phyloP scores from a whole-genome alignment of 2,329 filamentous ascomycete species.

The Pyricularia sp. region DNA sequence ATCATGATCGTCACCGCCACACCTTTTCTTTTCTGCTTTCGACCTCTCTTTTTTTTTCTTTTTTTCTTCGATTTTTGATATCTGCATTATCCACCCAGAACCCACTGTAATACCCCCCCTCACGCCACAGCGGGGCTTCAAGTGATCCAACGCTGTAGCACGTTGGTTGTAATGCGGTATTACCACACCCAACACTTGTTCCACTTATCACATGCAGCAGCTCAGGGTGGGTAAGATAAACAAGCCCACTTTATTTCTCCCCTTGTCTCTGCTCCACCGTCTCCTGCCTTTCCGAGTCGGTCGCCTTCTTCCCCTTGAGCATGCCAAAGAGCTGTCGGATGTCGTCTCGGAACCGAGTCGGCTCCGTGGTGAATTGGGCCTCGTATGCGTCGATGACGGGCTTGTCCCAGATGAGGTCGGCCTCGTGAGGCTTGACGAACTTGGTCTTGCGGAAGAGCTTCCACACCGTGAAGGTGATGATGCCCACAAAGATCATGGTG shows the following conservation, averaged over 20 bases:
- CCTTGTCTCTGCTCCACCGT: background rate
- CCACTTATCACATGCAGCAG: too few species aligned
- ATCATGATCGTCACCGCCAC: too few species aligned
- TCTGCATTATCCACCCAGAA: too few species aligned
- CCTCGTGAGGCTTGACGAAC: slow-evolving; percentile 11
- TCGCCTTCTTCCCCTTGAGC: background rate
- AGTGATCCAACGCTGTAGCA: too few species aligned
- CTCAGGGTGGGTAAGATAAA: background rate
- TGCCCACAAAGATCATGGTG: slow-evolving; percentile 45
- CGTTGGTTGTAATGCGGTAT: too few species aligned
- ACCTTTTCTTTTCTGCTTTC: too few species aligned
- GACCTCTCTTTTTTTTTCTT: too few species aligned
- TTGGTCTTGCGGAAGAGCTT: slow-evolving; percentile 43
- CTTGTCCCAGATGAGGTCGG: slow-evolving; percentile 17
- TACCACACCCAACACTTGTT: too few species aligned
- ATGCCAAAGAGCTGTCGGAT: background rate
- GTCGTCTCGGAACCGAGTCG: slow-evolving; percentile 2
- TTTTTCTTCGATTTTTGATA: too few species aligned
- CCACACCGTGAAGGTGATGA: slow-evolving; percentile 48
- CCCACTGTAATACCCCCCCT: too few species aligned
- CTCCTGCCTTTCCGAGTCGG: background rate
- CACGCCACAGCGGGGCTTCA: too few species aligned
- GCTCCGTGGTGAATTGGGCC: slow-evolving; percentile 3
- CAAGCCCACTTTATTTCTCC: background rate
- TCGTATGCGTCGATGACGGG: slow-evolving; percentile 27